These are phyloP conservation scores for Hibiscus mutabilis DNA, from an alignment of 345 rosid genomes.

Conservation along the genomic window DNA sequence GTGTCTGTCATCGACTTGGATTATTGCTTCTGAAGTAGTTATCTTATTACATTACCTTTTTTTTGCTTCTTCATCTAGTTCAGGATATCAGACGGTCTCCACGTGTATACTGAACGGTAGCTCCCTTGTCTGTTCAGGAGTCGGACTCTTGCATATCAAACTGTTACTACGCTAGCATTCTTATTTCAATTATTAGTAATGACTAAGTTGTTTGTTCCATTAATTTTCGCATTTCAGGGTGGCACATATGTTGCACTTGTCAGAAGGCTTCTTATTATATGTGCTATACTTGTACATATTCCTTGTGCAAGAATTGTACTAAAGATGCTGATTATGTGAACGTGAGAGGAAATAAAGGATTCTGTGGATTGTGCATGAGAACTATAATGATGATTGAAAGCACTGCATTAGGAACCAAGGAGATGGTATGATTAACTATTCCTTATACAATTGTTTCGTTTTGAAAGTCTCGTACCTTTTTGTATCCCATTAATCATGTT, in stretches of 20 bases:
- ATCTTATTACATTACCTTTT: background rate
- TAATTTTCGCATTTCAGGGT: constrained; percentile 48
- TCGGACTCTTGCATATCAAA: background rate
- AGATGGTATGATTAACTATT: constrained; percentile 43
- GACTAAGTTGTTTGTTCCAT: background rate
- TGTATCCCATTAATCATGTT: background rate
- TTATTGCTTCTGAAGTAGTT: background rate
- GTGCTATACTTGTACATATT: constrained; percentile 98
- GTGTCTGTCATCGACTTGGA: background rate
- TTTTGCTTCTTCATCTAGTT: background rate
- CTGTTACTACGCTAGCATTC: background rate
- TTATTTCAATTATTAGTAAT: background rate
- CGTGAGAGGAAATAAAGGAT: constrained; percentile 80
- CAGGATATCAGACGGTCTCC: background rate
- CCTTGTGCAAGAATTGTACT: constrained; percentile 87
- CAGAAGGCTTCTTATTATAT: constrained; percentile 70
- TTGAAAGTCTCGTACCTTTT: constrained; percentile 12
- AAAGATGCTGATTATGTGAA: constrained; percentile 77
- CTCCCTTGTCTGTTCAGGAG: background rate
- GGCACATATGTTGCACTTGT: constrained; percentile 93
- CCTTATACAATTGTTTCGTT: background rate
- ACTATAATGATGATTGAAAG: constrained; percentile 87
- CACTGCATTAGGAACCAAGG: constrained; percentile 39
- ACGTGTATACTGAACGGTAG: background rate
- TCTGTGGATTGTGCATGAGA: constrained; percentile 87